Evolutionary conservation across 805 yeast species (phyloP), one percentile per base, ranked within the genome.

Genomic region (Ogataea allantospora): DNA sequence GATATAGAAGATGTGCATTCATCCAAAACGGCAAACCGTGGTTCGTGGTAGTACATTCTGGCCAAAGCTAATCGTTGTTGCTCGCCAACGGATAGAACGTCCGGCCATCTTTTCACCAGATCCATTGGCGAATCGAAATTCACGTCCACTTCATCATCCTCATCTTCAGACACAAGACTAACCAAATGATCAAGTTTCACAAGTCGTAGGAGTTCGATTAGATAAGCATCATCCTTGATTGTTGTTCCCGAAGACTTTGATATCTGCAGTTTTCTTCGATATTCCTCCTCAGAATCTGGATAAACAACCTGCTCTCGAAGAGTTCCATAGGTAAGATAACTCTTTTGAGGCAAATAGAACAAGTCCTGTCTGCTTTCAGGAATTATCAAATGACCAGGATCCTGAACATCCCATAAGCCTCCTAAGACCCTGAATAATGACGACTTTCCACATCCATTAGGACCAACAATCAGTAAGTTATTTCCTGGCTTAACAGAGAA

Each of bases 1-100:
- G 96, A 81, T 2, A 89, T 95, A 1, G 95, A 91, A 3, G 96
- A 87, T 1, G 98, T 89, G 62, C 96, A 89, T 66, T 89, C 98
- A 64, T 89, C 98, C 47, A 89, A 68, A 17, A 89, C 95, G 0
- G 98, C 98, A 70, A 88, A 89, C 60, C 79, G 83, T 2, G 98
- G 98, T 53, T 75, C 73, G 61, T 89, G 96, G 57, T 88, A 89
- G 57, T 85, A 89, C 62, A 89, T 70, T 53, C 97, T 74, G 2
- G 95, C 96, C 84, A 91, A 82, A 10, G 96, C 96, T 47, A 89
- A 70, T 51, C 96, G 70, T 60, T 89, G 97, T 60, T 89, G 96
- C 16, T 89, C 95, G 18, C 98, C 97, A 47, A 82, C 80, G 2
- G 95, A 83, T 44, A 89, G 68, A 49, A 88, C 86, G 49, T 88